Percentiles rank a stretch among this genome's conserved stretches.
Conservation (phyloP, 805 yeast genomes). For the Yamadazyma akitaensis region DNA sequence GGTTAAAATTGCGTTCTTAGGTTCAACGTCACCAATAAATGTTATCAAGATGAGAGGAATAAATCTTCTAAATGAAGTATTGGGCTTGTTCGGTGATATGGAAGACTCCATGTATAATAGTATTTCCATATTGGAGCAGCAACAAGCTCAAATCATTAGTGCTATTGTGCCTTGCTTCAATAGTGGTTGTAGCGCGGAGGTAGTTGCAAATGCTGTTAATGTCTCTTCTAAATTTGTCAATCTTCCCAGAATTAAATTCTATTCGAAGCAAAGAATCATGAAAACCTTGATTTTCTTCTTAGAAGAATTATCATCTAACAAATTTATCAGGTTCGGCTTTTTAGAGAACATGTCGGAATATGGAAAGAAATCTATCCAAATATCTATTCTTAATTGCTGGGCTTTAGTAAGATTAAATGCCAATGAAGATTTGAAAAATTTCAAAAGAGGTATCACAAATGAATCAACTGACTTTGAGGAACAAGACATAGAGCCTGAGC, state of each 20-base stretch:
- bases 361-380: constrained; percentile 50
- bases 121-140: constrained; percentile 76
- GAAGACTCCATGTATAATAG: constrained; percentile 73
- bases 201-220: constrained; percentile 73
- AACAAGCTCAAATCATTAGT: constrained; percentile 89
- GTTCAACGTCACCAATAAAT: constrained; percentile 69
- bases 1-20: constrained; percentile 73
- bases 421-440: constrained; percentile 8
- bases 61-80: constrained; percentile 57
- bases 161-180: constrained; percentile 86
- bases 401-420: constrained; percentile 49
- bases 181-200: constrained; percentile 64
- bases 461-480: constrained; percentile 15
- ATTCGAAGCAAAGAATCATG: constrained; percentile 49
- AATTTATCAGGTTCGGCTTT: constrained; percentile 52
- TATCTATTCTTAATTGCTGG: constrained; percentile 70
- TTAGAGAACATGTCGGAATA: constrained; percentile 45
- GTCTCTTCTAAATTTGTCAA: constrained; percentile 73
- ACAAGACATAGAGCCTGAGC: constrained; percentile 24
- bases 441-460: constrained; percentile 9
- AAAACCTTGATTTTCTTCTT: constrained; percentile 64
- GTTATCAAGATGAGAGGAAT: constrained; percentile 64
- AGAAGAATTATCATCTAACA: constrained; percentile 50
- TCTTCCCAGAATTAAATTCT: constrained; percentile 41
- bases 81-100: constrained; percentile 57